Base-by-base conservation (phyloP, 1,139 yeast genomes). In the Sugiyamaella castrensis region DNA sequence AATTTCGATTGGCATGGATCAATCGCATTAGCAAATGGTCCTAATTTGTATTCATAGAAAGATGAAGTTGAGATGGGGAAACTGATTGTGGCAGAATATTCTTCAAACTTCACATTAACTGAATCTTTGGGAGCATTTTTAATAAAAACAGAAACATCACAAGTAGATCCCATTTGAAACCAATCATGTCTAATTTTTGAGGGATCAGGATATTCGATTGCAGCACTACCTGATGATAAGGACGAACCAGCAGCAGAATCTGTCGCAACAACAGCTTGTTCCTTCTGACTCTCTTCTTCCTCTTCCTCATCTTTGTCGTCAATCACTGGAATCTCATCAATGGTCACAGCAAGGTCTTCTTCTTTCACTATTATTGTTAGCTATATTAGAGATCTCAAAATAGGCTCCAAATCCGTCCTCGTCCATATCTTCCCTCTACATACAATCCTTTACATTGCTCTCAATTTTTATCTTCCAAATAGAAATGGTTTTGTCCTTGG, bases 111-210 rank as follows among this genome's bases (percentile, higher is more conserved):
- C 13, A 80, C 69, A 2, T 62, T 59, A 37, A 75, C 66, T 1
- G 70, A 58, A 2, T 73, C 75, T 42, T 70, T 67, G 15, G 85
- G 81, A 29, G 84, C 74, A 37, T 78, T 78, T 56, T 84, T 83
- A 49, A 88, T 81, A 59, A 84, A 92, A 7, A 92, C 71, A 1
- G 95, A 81, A 31, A 91, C 72, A 6, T 83, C 81, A 12, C 89
- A 77, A 2, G 69, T 65, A 0, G 71, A 72, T 12, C 71, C 64
- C 16, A 81, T 74, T 64, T 89, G 96, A 67, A 83, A 88, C 89
- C 94, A 89, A 60, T 89, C 96, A 37, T 77, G 79, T 62, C 84
- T 77, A 53, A 82, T 74, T 52, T 77, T 75, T 43, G 70, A 55
- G 8, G 57, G 43, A 12, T 32, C 51, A 1, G 55, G 52, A 37